Conservation (phyloP, 1,139 yeast species). For the Lodderomyces margitis region DNA sequence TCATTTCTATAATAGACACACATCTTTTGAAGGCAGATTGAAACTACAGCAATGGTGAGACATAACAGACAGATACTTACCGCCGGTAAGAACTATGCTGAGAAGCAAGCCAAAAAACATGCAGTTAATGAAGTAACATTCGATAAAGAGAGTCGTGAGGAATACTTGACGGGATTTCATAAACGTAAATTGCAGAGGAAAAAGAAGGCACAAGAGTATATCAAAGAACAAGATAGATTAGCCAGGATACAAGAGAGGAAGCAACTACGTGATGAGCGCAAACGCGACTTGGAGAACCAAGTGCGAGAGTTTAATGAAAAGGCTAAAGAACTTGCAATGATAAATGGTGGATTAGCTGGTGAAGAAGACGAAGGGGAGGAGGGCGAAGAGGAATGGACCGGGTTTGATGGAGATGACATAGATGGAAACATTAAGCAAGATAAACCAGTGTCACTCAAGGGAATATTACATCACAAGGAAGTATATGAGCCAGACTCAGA, state of each 20-base stretch:
- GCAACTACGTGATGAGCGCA: constrained; percentile 65
- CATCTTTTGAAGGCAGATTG: no score
- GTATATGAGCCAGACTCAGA: constrained; percentile 41
- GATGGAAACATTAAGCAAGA: constrained; percentile 25
- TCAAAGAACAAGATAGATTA: constrained; percentile 72
- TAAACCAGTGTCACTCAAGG: constrained; percentile 31
- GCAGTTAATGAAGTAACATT: constrained; percentile 80
- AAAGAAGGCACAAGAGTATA: constrained; percentile 75
- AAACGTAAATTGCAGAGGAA: constrained; percentile 86
- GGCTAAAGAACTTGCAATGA: constrained; percentile 42
- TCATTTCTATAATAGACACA: no score
- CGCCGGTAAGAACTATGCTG: constrained; percentile 81
- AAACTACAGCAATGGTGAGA: constrained; percentile 18
- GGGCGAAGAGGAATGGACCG: constrained; percentile 16
- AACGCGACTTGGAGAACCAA: constrained; percentile 61
- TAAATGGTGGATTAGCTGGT: constrained; percentile 31
- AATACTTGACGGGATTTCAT: constrained; percentile 92
- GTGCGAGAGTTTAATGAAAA: constrained; percentile 57
- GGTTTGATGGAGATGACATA: constrained; percentile 17
- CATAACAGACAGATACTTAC: constrained; percentile 83
- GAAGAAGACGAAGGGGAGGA: constrained; percentile 27
- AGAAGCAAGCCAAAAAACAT: constrained; percentile 58
- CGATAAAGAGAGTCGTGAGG: constrained; percentile 70
- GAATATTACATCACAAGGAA: constrained; percentile 42
- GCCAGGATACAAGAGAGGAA: constrained; percentile 77